These are phyloP conservation scores for Lyophyllum decastes DNA, from an alignment of 768 basidiomycete species.

Conservation along the genomic window DNA sequence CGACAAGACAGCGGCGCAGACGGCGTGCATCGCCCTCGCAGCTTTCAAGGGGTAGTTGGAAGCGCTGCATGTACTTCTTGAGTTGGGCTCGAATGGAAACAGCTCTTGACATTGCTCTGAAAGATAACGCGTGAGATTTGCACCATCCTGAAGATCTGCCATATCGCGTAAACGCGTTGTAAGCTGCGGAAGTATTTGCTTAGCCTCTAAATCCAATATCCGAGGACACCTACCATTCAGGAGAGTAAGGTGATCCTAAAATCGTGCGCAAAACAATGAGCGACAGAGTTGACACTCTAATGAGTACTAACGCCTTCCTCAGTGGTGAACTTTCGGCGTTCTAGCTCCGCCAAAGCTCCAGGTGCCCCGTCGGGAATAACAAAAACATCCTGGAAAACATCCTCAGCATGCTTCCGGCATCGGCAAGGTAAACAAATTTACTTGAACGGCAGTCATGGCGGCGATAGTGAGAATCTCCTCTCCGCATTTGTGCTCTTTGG, in stretches of 20 bases:
- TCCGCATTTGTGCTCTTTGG: slow-evolving; percentile 84
- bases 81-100: slow-evolving; percentile 95
- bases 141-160: slow-evolving; percentile 91
- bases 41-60: slow-evolving; percentile 77
- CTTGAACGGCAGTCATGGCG: slow-evolving; percentile 93
- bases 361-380: slow-evolving; percentile 83
- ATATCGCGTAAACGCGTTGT: slow-evolving; percentile 88
- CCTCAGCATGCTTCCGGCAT: neutral
- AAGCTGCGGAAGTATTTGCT: slow-evolving; percentile 50
- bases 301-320: slow-evolving; percentile 85
- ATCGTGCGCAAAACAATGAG: slow-evolving; percentile 5
- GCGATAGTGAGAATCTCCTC: slow-evolving; percentile 96
- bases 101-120: slow-evolving; percentile 90
- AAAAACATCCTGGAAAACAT: slow-evolving; percentile 73
- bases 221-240: slow-evolving; percentile 68
- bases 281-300: neutral
- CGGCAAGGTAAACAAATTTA: slow-evolving; percentile 20
- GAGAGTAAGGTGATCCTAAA: slow-evolving; percentile 90
- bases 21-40: slow-evolving; percentile 88
- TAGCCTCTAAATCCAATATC: neutral
- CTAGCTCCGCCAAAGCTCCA: slow-evolving; percentile 87
- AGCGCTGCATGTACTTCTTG: slow-evolving; percentile 92
- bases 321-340: slow-evolving; percentile 94
- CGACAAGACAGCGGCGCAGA: slow-evolving; percentile 85
- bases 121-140: slow-evolving; percentile 88